A percentile compares a stretch with the other conserved stretches of the same genome.
phyloP scores from a whole-genome alignment of 805 yeast genomes.

The Candida alai region DNA sequence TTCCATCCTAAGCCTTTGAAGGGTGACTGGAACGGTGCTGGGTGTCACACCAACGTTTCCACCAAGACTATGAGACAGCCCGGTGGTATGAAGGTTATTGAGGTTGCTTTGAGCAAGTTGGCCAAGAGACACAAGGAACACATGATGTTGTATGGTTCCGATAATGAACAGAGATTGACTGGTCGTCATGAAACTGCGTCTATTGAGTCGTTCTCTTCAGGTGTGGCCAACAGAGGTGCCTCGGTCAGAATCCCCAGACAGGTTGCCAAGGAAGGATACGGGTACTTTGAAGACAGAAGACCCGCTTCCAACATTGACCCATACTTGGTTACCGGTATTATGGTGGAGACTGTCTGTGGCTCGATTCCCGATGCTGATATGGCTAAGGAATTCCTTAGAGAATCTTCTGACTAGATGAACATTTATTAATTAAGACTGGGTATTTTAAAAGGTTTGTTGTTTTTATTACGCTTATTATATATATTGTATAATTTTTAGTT shows the following conservation, averaged over 20 bases:
- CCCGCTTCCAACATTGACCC: conserved; percentile 99
- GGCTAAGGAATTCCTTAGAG: conserved; percentile 85
- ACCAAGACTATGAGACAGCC: conserved; percentile 86
- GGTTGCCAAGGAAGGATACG: conserved; percentile 96
- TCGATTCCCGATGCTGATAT: conserved; percentile 92
- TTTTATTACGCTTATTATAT: conserved; percentile 2
- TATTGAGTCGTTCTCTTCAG: conserved; percentile 83
- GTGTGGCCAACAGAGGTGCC: conserved; percentile 99
- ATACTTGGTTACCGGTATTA: conserved; percentile 96
- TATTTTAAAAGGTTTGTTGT: conserved; percentile 1
- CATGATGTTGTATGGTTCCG: conserved; percentile 91
- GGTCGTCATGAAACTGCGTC: conserved; percentile 99
- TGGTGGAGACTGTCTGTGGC: conserved; percentile 95
- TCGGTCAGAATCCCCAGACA: conserved; percentile 98
- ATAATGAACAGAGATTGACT: conserved; percentile 91
- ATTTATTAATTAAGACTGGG: background rate
- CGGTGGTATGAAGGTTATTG: conserved; percentile 96
- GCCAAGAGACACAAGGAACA: conserved; percentile 97
- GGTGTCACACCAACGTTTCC: conserved; percentile 98
- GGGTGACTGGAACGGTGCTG: conserved; percentile 99
- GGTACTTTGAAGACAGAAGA: conserved; percentile 99
- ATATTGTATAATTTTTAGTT: too few species aligned
- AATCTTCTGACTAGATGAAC: conserved; percentile 32
- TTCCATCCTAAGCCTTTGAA: conserved; percentile 98
- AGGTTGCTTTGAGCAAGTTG: conserved; percentile 87